phyloP scores from a whole-genome alignment of 2,329 filamentous ascomycete genomes.

The Stagonosporopsis vannaccii region DNA sequence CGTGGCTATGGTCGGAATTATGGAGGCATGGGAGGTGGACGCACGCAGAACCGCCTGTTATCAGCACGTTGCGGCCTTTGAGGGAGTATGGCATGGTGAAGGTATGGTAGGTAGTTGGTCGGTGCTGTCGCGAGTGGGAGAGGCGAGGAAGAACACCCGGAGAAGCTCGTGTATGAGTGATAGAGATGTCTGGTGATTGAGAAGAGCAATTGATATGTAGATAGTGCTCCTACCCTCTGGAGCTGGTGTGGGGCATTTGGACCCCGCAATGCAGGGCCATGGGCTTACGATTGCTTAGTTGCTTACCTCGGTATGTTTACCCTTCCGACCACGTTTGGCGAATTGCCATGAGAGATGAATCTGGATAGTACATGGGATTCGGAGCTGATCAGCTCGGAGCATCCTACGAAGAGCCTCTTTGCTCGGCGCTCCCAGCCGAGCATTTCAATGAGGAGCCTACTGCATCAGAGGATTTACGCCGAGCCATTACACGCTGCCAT shows the following conservation, averaged over 20 bases:
- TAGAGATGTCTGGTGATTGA: background rate
- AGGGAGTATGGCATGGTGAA: slow-evolving; percentile 68
- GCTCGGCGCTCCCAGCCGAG: background rate
- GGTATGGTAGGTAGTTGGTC: background rate
- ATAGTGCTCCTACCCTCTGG: background rate
- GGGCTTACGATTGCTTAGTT: background rate
- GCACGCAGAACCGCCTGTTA: slow-evolving; percentile 70
- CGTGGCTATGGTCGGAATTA: no score
- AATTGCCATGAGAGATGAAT: background rate
- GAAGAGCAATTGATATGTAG: background rate
- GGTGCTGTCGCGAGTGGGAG: background rate
- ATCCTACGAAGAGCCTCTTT: background rate
- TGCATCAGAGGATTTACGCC: background rate
- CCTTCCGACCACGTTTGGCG: background rate
- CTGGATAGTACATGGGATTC: background rate
- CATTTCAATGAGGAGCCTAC: background rate
- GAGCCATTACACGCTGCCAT: no score
- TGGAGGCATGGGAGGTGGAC: slow-evolving; percentile 19
- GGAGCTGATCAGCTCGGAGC: background rate
- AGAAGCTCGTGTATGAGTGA: background rate
- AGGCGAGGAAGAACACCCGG: background rate
- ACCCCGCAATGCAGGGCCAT: slow-evolving; percentile 11
- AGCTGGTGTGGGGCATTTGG: slow-evolving; percentile 11
- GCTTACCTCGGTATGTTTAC: slow-evolving; percentile 4
- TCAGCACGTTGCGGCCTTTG: slow-evolving; percentile 66